Evolutionary conservation across 2,329 filamentous ascomycete species (phyloP).

Genomic region (Colletotrichum melonis): DNA sequence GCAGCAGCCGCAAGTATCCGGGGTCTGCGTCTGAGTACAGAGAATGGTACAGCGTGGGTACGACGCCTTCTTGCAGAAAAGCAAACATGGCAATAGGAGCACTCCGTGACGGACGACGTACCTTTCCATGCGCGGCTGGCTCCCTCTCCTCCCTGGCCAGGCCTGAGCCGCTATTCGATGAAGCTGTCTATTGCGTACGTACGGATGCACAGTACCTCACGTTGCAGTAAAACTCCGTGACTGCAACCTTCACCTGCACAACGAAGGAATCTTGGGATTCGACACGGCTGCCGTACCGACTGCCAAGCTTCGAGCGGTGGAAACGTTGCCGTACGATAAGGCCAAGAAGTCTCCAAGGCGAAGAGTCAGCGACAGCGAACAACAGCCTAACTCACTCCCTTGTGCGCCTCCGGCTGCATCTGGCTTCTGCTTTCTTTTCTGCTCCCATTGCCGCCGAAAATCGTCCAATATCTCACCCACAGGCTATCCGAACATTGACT

Average conservation of each 20-base stretch:
- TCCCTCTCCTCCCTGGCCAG: neutral
- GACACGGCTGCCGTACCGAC: neutral
- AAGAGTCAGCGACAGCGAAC: neutral
- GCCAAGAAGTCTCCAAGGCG: conserved; percentile 16
- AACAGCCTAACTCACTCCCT: neutral
- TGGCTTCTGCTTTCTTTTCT: neutral
- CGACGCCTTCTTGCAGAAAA: neutral
- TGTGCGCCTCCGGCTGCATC: neutral
- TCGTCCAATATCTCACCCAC: neutral
- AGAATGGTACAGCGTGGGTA: neutral
- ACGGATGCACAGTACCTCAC: neutral
- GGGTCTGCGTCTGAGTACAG: neutral
- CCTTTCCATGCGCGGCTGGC: neutral
- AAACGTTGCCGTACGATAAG: conserved; percentile 21
- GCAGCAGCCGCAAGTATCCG: neutral
- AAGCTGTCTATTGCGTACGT: no score
- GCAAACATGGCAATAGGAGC: neutral
- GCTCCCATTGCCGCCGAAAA: neutral
- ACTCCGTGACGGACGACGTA: neutral
- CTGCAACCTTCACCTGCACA: neutral
- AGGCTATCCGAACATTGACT: neutral
- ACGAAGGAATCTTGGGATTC: neutral
- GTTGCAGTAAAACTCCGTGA: neutral
- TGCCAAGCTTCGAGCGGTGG: conserved; percentile 6
- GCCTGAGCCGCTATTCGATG: neutral